A percentile compares a stretch with the other conserved stretches of the same genome.
Conservation (phyloP, 169 alveolate genomes). For the Cystoisospora suis region DNA sequence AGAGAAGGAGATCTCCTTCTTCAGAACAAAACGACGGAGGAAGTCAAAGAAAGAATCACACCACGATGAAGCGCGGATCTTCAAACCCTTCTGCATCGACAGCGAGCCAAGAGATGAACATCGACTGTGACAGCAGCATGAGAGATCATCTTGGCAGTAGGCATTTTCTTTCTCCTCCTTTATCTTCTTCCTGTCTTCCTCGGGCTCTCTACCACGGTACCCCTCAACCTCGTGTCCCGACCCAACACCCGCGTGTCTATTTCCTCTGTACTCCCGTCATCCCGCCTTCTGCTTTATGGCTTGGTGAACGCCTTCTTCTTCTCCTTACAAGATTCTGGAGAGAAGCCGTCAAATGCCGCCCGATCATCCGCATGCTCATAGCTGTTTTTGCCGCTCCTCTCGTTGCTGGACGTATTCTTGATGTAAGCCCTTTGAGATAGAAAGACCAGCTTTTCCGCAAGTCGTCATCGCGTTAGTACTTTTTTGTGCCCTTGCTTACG, state of each 20-base stretch:
- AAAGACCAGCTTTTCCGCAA: too few relatives aligned
- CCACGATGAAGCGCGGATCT: too few relatives aligned
- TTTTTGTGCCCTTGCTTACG: too few relatives aligned
- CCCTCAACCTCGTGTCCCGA: neutral
- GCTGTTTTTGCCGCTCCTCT: conserved; percentile 22
- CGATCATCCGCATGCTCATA: neutral
- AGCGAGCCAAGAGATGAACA: too few relatives aligned
- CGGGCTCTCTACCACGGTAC: neutral
- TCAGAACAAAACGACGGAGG: too few relatives aligned
- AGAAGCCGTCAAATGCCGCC: neutral
- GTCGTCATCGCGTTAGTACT: too few relatives aligned
- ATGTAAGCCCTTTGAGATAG: neutral
- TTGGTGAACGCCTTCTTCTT: neutral
- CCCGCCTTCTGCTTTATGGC: neutral
- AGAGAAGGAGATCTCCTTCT: too few relatives aligned
- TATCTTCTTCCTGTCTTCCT: neutral
- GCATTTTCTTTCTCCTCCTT: too few relatives aligned
- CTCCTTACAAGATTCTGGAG: neutral
- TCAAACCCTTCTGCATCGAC: too few relatives aligned
- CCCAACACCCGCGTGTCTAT: neutral
- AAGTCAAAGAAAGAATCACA: neutral
- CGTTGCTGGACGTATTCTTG: neutral
- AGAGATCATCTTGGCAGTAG: too few relatives aligned
- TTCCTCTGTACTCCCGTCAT: conserved; percentile 16
- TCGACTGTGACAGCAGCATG: too few relatives aligned